Evolutionary conservation across 495 filamentous ascomycete species (phyloP).

Genomic region (Trichocladium uniseriatum): DNA sequence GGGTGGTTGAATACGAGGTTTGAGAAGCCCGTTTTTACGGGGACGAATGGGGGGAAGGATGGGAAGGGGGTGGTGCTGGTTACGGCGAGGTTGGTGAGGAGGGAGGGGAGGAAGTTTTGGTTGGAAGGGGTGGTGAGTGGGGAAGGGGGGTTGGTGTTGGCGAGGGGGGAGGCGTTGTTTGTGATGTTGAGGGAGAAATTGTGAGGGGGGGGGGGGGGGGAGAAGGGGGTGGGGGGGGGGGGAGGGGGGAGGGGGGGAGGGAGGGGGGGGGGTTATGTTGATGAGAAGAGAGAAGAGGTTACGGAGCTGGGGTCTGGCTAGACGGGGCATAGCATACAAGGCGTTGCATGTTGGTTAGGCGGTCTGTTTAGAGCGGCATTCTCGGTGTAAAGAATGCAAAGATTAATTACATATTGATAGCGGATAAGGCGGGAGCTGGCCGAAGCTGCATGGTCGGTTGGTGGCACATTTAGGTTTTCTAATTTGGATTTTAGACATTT

Average conservation of each 20-base stretch:
- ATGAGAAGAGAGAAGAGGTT: too few relatives aligned
- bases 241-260: neutral
- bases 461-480: too few relatives aligned
- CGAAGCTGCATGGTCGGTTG: too few relatives aligned
- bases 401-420: too few relatives aligned
- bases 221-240: neutral
- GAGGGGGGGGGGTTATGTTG: too few relatives aligned
- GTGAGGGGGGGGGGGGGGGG: neutral
- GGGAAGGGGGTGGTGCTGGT: conserved; percentile 33
- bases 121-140: conserved; percentile 36
- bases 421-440: too few relatives aligned
- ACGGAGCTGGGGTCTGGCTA: too few relatives aligned
- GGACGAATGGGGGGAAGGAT: conserved; percentile 19
- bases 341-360: too few relatives aligned
- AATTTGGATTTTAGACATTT: too few relatives aligned
- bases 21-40: conserved; percentile 44
- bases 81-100: conserved; percentile 30
- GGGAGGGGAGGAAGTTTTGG: conserved; percentile 40
- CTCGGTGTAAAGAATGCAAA: too few relatives aligned
- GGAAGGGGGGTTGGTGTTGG: conserved; percentile 31
- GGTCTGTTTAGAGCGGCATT: too few relatives aligned
- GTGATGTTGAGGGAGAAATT: conserved; percentile 25
- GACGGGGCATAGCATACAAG: too few relatives aligned
- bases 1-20: conserved; percentile 52
- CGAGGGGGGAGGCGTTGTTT: conserved; percentile 40